phyloP scores from a whole-genome alignment of 345 rosid genomes.

The Crucihimalaya himalaica region DNA sequence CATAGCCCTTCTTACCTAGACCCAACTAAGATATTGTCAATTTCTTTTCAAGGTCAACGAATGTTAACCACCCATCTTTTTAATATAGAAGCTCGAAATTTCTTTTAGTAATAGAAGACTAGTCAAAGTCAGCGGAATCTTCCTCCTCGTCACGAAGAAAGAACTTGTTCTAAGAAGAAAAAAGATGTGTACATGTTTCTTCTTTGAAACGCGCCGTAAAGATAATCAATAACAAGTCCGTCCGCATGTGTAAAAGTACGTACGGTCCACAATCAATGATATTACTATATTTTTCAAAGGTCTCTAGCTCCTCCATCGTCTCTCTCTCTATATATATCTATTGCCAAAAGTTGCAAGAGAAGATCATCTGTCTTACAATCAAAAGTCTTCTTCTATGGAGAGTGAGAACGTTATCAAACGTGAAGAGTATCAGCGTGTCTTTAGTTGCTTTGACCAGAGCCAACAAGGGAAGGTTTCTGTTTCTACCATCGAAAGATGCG shows the following conservation, averaged over 20 bases:
- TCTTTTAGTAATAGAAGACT: neutral
- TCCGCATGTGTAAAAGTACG: neutral
- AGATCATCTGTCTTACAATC: neutral
- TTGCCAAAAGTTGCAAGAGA: neutral
- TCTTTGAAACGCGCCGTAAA: slow-evolving; percentile 13
- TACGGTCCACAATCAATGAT: slow-evolving; percentile 1
- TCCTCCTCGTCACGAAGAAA: slow-evolving; percentile 5
- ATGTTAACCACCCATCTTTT: slow-evolving; percentile 15
- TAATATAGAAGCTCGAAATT: slow-evolving; percentile 1
- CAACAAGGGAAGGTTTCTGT: slow-evolving; percentile 57
- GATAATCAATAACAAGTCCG: neutral
- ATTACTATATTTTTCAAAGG: neutral
- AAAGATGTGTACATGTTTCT: no score
- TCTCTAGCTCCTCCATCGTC: neutral
- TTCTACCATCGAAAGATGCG: slow-evolving; percentile 47
- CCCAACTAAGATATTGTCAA: no score
- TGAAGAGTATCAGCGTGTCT: slow-evolving; percentile 47
- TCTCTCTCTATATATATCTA: neutral
- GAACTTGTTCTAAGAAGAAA: neutral
- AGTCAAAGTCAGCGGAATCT: slow-evolving; percentile 34
- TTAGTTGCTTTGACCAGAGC: slow-evolving; percentile 48
- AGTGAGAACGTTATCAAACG: slow-evolving; percentile 25
- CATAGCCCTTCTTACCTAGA: neutral
- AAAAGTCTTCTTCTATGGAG: slow-evolving; percentile 23
- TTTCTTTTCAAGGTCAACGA: neutral